phyloP scores from a whole-genome alignment of 176 grass and related monocot genomes.

The Cenchrus americanus region DNA sequence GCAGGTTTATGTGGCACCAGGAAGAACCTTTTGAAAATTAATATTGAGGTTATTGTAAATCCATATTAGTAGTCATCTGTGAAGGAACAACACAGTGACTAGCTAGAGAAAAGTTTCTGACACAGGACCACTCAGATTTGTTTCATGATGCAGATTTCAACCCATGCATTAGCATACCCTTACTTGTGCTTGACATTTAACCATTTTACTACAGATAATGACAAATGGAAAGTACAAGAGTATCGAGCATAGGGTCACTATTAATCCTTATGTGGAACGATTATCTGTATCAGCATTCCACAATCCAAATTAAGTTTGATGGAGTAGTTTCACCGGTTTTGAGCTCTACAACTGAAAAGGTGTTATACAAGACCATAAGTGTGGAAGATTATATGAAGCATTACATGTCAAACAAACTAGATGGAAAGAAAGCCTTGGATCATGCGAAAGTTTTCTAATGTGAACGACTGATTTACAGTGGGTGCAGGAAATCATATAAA shows the following conservation, averaged over 20 bases:
- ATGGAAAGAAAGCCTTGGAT: conserved; percentile 34
- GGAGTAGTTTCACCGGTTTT: conserved; percentile 4
- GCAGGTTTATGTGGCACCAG: too few relatives aligned
- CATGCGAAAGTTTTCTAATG: conserved; percentile 8
- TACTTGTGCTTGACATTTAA: neutral
- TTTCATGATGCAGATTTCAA: too few relatives aligned
- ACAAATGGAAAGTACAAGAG: conserved; percentile 58
- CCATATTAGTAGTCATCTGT: too few relatives aligned
- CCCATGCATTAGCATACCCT: too few relatives aligned
- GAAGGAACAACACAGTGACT: too few relatives aligned
- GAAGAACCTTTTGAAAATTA: too few relatives aligned
- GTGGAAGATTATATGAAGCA: conserved; percentile 6
- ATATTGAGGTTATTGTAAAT: too few relatives aligned
- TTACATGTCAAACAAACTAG: conserved; percentile 29
- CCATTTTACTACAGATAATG: conserved; percentile 33
- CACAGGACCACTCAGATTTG: too few relatives aligned
- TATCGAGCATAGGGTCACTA: conserved; percentile 54
- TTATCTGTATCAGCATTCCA: conserved; percentile 47
- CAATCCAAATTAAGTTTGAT: neutral
- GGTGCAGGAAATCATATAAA: too few relatives aligned
- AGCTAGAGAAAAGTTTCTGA: too few relatives aligned
- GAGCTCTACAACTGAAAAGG: too few relatives aligned
- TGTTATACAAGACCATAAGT: neutral
- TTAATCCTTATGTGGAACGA: conserved; percentile 47
- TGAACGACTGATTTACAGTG: too few relatives aligned